phyloP scores from a whole-genome alignment of 805 yeast genomes.

The Saccharomyces jurei region DNA sequence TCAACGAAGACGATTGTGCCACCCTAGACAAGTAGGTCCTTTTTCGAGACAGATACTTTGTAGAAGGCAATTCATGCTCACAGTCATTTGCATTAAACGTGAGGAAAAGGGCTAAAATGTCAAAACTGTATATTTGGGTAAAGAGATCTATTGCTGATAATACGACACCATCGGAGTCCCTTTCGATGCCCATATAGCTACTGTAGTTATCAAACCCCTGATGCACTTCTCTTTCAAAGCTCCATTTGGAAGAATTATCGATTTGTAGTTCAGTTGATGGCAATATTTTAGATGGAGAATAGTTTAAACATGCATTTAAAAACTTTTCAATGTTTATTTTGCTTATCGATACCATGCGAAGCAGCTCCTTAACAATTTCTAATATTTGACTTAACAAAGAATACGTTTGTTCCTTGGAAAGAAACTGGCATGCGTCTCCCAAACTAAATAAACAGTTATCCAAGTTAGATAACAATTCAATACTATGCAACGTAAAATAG shows the following conservation, averaged over 20 bases:
- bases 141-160: neutral
- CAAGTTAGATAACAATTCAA: constrained; percentile 11
- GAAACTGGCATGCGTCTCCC: constrained; percentile 5
- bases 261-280: neutral
- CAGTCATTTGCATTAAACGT: neutral
- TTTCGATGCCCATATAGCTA: neutral
- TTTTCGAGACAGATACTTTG: neutral
- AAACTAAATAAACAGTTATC: constrained; percentile 6
- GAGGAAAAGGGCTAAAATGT: neutral
- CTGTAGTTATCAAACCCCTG: neutral
- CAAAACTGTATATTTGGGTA: neutral
- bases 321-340: constrained; percentile 15
- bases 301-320: constrained; percentile 15
- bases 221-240: neutral
- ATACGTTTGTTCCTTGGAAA: constrained; percentile 7
- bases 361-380: constrained; percentile 5
- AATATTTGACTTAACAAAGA: constrained; percentile 8
- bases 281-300: constrained; percentile 11
- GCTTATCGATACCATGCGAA: constrained; percentile 6
- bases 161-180: neutral
- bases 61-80: neutral
- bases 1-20: neutral
- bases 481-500: constrained; percentile 7
- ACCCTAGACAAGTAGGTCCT: neutral
- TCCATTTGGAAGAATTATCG: neutral